These are phyloP conservation scores for Achaetomium macrosporum DNA, from an alignment of 2,329 filamentous ascomycete species.

Conservation along the genomic window DNA sequence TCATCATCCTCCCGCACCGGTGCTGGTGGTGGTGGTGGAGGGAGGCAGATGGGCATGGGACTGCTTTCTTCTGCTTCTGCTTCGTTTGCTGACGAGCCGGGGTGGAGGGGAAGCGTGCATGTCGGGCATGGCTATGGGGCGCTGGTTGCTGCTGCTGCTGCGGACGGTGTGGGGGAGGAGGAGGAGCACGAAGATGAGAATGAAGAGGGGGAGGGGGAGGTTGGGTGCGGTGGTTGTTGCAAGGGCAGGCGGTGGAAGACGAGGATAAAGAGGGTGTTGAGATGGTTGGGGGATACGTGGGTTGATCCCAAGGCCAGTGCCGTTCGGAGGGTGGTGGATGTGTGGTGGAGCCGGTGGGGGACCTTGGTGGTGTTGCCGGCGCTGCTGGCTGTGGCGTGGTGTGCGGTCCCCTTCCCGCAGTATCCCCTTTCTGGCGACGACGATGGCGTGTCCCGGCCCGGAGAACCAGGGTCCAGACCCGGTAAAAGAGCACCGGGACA, in stretches of 20 bases:
- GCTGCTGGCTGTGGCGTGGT: conserved; percentile 56
- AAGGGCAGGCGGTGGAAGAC: conserved; percentile 25
- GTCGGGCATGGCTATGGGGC: conserved; percentile 55
- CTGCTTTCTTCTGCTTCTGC: conserved; percentile 30
- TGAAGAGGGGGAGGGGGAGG: conserved; percentile 22
- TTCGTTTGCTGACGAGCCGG: conserved; percentile 15
- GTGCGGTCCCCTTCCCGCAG: conserved; percentile 59
- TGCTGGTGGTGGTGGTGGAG: conserved; percentile 4
- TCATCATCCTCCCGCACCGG: not conserved
- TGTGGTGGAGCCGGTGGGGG: conserved; percentile 59
- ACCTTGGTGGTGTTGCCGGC: conserved; percentile 58
- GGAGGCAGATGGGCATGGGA: conserved; percentile 25
- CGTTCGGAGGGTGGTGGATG: conserved; percentile 53
- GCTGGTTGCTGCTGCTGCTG: conserved; percentile 38
- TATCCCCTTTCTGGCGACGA: conserved; percentile 45
- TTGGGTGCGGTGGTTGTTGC: conserved; percentile 11
- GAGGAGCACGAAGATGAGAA: conserved; percentile 33
- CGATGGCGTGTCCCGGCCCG: conserved; percentile 22
- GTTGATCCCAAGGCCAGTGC: conserved; percentile 54
- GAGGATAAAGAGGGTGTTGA: conserved; percentile 30
- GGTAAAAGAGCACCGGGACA: conserved; percentile 51
- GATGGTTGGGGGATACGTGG: conserved; percentile 48
- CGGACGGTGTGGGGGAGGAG: conserved; percentile 27
- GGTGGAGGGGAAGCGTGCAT: conserved; percentile 47
- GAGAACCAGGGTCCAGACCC: conserved; percentile 18